Evolutionary conservation across 2,329 filamentous ascomycete genomes (phyloP), one percentile per base, ranked within the genome.

Genomic region (Curvularia sp.): DNA sequence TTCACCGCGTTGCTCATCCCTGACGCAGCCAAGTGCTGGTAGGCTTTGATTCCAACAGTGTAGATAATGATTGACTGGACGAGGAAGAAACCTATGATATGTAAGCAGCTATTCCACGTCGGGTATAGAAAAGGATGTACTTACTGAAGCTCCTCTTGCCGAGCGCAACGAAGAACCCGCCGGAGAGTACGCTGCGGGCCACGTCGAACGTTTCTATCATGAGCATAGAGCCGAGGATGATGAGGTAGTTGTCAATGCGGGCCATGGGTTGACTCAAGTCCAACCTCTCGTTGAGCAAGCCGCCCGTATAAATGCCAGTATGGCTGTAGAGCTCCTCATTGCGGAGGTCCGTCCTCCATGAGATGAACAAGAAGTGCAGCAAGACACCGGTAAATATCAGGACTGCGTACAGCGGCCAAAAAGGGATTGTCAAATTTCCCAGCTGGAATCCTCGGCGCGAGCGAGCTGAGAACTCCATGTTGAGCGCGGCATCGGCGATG

Each of bases 101-200:
- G 49, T 72, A 39, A 73, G 65, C 49, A 55, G 5, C 8, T 44
- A 18, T 30, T 26, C n/a, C 1, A 24, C 7, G 3, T 42, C 28
- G 20, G 24, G 4, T 1, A 13, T 13, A 10, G 28, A 13, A 9
- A 26, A 2, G 4, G 47, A 31, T 28, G 22, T 5, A 72, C 79
- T 74, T 73, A 82, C 80, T 81, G 53, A 81, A 75, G 15, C 79
- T 80, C 50, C 80, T 68, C 51, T 66, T 75, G 13, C 80, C 80
- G 4, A 82, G 57, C 35, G 68, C 75, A 18, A 78, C 68, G 20
- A 82, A 68, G 3, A 75, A 44, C 10, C 58, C 66, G 55, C 72
- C 76, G 28, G 69, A 60, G 18, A 82, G 73, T 2, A 79, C 48
- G 13, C 54, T 69, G 55, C 79, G 78, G 24, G 79, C 56, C 13